Conservation (phyloP, 2,329 filamentous ascomycete genomes). For the Phoma sp. region DNA sequence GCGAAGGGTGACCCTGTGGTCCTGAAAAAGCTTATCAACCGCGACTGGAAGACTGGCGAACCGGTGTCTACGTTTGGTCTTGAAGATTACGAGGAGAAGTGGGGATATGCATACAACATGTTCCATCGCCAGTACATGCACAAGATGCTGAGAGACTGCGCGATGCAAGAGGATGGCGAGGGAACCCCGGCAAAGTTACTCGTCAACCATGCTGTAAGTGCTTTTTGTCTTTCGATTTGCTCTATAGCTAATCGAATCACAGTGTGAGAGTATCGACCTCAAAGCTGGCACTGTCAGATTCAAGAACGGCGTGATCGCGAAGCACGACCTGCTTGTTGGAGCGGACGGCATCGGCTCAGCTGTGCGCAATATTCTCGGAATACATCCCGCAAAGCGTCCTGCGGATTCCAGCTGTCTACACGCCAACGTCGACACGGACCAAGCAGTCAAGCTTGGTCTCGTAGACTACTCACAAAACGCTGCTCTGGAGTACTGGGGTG, state of each 20-base stretch:
- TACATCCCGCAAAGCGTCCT: conserved; percentile 65
- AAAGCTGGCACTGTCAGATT: conserved; percentile 46
- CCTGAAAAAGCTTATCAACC: conserved; percentile 70
- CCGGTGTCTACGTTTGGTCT: conserved; percentile 69
- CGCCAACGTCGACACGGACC: conserved; percentile 67
- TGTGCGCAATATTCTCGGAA: conserved; percentile 69
- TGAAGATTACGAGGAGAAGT: conserved; percentile 68
- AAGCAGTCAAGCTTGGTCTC: conserved; percentile 65
- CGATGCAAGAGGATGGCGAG: conserved; percentile 59
- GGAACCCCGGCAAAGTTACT: conserved; percentile 61
- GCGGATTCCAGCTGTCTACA: conserved; percentile 69
- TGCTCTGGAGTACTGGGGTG: conserved; percentile 75
- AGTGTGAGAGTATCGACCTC: conserved; percentile 61
- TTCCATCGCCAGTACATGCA: conserved; percentile 75
- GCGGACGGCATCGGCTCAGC: conserved; percentile 72
- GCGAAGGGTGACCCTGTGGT: conserved; percentile 69
- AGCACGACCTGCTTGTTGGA: conserved; percentile 67
- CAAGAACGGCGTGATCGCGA: conserved; percentile 56
- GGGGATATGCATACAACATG: conserved; percentile 70
- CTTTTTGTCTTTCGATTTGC: too few species aligned
- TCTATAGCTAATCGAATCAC: not conserved
- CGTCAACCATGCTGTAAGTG: conserved; percentile 59
- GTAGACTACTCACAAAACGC: conserved; percentile 67
- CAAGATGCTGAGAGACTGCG: conserved; percentile 67
- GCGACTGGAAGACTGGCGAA: conserved; percentile 73